Evolutionary conservation across 2,329 filamentous ascomycete species (phyloP), one percentile per base, ranked within the genome.

Genomic region (Westerdykella ornata): DNA sequence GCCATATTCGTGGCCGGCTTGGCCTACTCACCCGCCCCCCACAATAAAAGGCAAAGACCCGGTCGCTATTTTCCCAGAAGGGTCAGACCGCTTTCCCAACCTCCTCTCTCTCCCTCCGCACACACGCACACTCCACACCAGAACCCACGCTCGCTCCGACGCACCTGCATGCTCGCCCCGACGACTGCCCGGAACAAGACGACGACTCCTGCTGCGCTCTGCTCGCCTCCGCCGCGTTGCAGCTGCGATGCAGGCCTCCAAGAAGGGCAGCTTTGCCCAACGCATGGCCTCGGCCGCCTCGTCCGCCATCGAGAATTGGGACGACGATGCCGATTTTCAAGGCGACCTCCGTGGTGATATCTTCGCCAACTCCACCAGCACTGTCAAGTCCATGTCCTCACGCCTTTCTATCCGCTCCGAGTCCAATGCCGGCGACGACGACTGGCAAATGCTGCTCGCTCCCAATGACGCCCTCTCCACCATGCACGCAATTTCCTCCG

Each of bases 381-480:
- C 84, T 15, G 75, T 76, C 40, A 81, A 85, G 73, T 85, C 67
- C 14, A 80, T 84, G 42, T 95, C 89, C 1, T 94, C 86, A 44
- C 84, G 86, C 53, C 79, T 88, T 56, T 94, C 88, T 14, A 78
- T 86, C 54, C 84, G 84, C 54, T 95, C 87, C 41, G 89, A 94
- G 59, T 77, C 88, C 50, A 77, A 78, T 42, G 73, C 68, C 46
- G 85, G 81, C 46, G 87, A 94, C 57, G 88, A 95, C 57, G 88
- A 95, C 66, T 88, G 82, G 72, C 88, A 96, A 54, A 77, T 97
- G 16, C 78, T 90, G 52, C 71, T 97, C 20, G 82, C 87, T 2
- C 85, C 83, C 37, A 85, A 92, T 61, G 89, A 96, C 62, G 86
- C 94, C 56, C 77, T 80, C 48, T 87, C 87, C 1, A 94, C 85